These are phyloP conservation scores for Phycomyces nitens DNA, from an alignment of 192 early-diverging fungal species.

Conservation along the genomic window DNA sequence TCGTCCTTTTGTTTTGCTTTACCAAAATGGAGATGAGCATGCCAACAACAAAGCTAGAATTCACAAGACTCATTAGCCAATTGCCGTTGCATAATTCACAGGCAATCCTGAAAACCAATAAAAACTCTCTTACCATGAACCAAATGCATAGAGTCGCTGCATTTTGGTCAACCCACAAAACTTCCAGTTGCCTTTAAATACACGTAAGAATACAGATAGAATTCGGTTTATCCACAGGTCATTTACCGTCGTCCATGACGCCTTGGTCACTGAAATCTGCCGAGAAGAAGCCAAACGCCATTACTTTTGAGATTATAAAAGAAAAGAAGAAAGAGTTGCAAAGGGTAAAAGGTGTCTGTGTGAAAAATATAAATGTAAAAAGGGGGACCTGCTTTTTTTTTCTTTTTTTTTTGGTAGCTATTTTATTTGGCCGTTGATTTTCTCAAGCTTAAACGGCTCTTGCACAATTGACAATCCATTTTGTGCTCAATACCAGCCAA, in stretches of 20 bases:
- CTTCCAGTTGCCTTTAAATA: conserved; percentile 22
- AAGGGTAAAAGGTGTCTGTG: background rate
- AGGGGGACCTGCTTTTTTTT: background rate
- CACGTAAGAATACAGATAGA: background rate
- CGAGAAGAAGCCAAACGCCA: conserved; percentile 36
- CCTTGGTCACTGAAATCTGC: conserved; percentile 37
- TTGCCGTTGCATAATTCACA: too few relatives aligned
- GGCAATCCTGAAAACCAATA: too few relatives aligned
- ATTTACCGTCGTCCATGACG: conserved; percentile 50
- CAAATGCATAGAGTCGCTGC: conserved; percentile 79
- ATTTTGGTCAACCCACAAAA: conserved; percentile 53
- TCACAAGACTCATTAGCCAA: background rate
- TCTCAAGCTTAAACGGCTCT: too few relatives aligned
- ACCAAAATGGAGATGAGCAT: conserved; percentile 78
- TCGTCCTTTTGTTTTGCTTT: background rate
- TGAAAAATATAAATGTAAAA: too few relatives aligned
- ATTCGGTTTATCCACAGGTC: too few relatives aligned
- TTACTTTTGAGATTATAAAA: conserved; percentile 1
- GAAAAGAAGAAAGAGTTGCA: background rate
- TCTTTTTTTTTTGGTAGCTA: background rate
- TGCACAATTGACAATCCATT: too few relatives aligned
- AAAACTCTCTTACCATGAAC: conserved; percentile 57
- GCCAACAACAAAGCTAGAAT: conserved; percentile 75
- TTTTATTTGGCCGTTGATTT: too few relatives aligned
- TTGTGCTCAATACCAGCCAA: too few relatives aligned